Evolutionary conservation across 2,329 filamentous ascomycete species (phyloP), one percentile per base, ranked within the genome.

Genomic region (Helotiales sp.): DNA sequence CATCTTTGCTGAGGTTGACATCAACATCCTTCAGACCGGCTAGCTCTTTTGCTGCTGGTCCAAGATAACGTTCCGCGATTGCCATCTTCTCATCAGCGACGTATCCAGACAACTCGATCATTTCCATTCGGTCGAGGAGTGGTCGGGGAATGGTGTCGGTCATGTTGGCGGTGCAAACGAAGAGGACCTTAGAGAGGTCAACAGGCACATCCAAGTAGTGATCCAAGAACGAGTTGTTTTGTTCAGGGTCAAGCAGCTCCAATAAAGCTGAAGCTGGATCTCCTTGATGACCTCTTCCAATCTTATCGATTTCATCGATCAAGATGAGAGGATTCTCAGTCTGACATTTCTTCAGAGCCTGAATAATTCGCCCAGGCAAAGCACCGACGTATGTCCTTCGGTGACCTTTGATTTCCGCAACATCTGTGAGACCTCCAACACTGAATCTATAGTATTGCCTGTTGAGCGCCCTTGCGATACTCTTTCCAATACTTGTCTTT

Each of bases 191-290:
- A 60, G 94, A 97, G 60, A 99, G 84, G 77, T 99, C 96, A 6
- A 99, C 95, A 0, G 96, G 96, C 0, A 99, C 93, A 78, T 99
- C 96, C 87, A 99, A 93, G 82, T 99, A 99, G 79, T 99, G 96
- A 75, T 99, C 96, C 70, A 99, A 80, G 86, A 99, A 99, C 26
- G 94, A 97, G 77, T 85, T 93, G 82, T 99, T 99, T 78, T 99
- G 96, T 80, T 99, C 96, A 0, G 96, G 96, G 73, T 99, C 96
- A 20, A 99, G 88, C 60, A 99, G 82, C 78, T 99, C 96, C 3
- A 99, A 87, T 62, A 99, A 85, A 32, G 96, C 96, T 22, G 95
- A 97, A 0, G 96, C 93, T 15, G 96, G 96, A 76, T 99, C 96
- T 28, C 96, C 96, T 80, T 98, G 96, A 77, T 97, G 96, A 5